Conservation (phyloP, 2,329 filamentous ascomycete genomes). For the Fusarium sterilihyphosum region DNA sequence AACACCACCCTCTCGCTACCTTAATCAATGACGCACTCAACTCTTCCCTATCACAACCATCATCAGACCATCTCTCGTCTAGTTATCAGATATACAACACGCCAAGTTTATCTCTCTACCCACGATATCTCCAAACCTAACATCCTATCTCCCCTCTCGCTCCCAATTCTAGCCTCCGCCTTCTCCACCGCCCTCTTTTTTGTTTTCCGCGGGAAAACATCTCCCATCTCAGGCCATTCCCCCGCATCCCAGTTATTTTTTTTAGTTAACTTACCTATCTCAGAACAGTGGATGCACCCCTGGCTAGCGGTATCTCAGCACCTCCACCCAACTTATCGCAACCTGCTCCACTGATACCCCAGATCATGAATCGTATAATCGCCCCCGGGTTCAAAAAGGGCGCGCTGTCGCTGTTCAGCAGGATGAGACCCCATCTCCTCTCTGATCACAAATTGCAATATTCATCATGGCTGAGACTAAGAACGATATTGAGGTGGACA, state of each 20-base stretch:
- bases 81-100: slow-evolving; percentile 1
- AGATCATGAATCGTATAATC: slow-evolving; percentile 35
- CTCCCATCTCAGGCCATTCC: slow-evolving; percentile 5
- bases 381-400: slow-evolving; percentile 33
- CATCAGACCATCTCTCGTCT: background rate
- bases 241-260: slow-evolving; percentile 7
- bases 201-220: slow-evolving; percentile 31
- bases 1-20: background rate
- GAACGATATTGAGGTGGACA: slow-evolving; percentile 33
- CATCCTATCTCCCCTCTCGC: slow-evolving; percentile 31
- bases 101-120: slow-evolving; percentile 4
- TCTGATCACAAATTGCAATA: background rate
- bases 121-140: slow-evolving; percentile 20
- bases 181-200: background rate
- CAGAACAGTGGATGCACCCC: background rate
- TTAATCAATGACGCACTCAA: background rate
- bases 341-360: slow-evolving; percentile 28
- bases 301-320: slow-evolving; percentile 33
- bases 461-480: slow-evolving; percentile 32
- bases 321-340: slow-evolving; percentile 19
- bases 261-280: slow-evolving; percentile 12
- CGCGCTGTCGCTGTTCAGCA: background rate
- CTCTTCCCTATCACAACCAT: background rate
- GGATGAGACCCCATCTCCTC: background rate
- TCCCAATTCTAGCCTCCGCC: slow-evolving; percentile 21